Evolutionary conservation across 257 asterid genomes (phyloP).

Genomic region (Rubia yunnanensis): DNA sequence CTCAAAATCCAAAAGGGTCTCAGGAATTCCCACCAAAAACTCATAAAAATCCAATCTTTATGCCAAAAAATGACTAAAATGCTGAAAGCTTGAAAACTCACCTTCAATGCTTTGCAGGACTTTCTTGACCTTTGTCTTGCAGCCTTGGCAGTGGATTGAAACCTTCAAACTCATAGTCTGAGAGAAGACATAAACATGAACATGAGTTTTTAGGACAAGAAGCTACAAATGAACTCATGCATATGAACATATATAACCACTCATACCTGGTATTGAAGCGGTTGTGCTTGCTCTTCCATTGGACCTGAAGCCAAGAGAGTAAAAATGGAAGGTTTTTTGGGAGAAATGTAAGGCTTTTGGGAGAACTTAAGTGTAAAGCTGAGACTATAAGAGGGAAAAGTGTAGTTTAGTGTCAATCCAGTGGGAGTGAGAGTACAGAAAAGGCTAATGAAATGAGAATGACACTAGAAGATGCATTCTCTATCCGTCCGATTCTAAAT

Average conservation of each 20-base stretch:
- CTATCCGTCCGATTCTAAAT: too few species aligned
- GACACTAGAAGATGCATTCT: constrained; percentile 11
- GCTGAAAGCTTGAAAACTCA: constrained; percentile 1
- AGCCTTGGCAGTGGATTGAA: constrained; percentile 88
- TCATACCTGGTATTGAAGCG: constrained; percentile 61
- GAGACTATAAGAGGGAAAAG: constrained; percentile 14
- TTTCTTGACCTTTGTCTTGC: constrained; percentile 76
- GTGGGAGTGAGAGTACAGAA: too few species aligned
- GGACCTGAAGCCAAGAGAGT: constrained; percentile 52
- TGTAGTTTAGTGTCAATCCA: constrained; percentile 1
- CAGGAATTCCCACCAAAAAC: neutral
- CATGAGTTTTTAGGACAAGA: neutral
- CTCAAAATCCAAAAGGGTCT: neutral
- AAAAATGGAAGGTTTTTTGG: too few species aligned
- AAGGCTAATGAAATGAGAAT: constrained; percentile 4
- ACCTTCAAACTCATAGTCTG: constrained; percentile 80
- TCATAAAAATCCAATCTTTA: neutral
- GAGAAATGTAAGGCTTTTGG: constrained; percentile 17
- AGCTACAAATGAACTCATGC: neutral
- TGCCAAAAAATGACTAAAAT: neutral
- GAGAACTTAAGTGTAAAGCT: constrained; percentile 2
- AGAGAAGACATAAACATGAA: neutral
- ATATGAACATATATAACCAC: neutral
- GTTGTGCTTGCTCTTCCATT: constrained; percentile 34
- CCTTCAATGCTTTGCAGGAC: constrained; percentile 69